Evolutionary conservation across 345 rosid genomes (phyloP), one percentile per base, ranked within the genome.

Genomic region (Hypericum androsaemum): DNA sequence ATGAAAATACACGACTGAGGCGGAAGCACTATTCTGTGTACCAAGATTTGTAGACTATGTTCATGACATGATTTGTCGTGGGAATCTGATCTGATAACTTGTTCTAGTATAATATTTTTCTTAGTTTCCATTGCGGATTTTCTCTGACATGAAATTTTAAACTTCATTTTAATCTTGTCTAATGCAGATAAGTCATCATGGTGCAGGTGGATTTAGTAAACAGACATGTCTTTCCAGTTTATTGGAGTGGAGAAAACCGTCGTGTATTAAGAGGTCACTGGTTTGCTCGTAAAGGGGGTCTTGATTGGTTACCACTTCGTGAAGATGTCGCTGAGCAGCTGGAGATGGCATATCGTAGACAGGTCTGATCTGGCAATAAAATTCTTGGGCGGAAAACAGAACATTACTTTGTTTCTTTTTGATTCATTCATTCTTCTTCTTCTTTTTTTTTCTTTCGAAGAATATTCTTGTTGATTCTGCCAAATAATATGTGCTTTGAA

Each of bases 251-350:
- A 60, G 97, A 92, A 64, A 92, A 86, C 49, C 76, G 97, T 41
- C 95, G 99, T 59, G 97, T 88, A 53, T 70, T 92, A 54, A 83
- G 98, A 67, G 97, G 98, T 40, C 98, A 88, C 57, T 92, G 98
- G 97, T 92, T 92, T 66, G 97, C 94, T 62, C 72, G 83, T 54
- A 88, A 85, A 72, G 98, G 97, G 54, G 90, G 95, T 46, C 68
- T 85, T 51, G 95, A 83, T 71, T 88, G 97, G 98, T 76, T 85
- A 59, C 98, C 97, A 10, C 74, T 92, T 48, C 95, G 94, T 50
- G 97, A 92, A 71, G 88, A 85, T 63, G 80, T 92, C 28, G 70
- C 95, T 36, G 97, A 92, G 72, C 95, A 83, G 61, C 76, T 92
- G 59, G 98, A 92, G 76, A 67, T 68, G 62, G 94, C 97, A 32